These are phyloP conservation scores for Monosporascus sp. DNA, from an alignment of 2,329 filamentous ascomycete species.

Conservation along the genomic window DNA sequence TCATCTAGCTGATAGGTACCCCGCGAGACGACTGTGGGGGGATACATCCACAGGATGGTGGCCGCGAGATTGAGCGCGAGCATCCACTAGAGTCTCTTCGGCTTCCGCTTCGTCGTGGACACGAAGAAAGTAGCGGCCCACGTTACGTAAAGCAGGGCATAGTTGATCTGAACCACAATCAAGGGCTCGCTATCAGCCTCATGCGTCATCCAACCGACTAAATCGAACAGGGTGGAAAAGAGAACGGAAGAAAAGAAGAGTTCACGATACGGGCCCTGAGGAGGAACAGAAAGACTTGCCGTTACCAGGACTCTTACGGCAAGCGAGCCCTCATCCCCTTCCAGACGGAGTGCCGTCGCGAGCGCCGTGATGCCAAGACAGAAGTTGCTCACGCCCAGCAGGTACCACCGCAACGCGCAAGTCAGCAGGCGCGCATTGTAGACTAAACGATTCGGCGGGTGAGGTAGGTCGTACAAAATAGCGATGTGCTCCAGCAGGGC, in stretches of 20 bases:
- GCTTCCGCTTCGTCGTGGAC: background rate
- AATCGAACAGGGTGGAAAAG: too few species aligned
- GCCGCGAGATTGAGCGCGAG: slow-evolving; percentile 14
- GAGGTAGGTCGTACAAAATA: too few species aligned
- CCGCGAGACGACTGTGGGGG: background rate
- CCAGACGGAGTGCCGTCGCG: background rate
- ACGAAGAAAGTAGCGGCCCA: background rate
- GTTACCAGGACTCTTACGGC: background rate
- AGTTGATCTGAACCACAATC: background rate
- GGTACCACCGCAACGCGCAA: background rate
- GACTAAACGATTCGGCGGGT: too few species aligned
- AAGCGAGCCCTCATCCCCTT: background rate
- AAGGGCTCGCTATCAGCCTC: background rate
- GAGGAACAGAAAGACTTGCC: background rate
- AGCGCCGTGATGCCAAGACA: background rate
- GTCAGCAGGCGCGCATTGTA: too few species aligned
- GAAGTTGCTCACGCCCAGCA: background rate
- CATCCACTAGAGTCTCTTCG: background rate
- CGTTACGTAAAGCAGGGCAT: background rate
- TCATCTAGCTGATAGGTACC: background rate
- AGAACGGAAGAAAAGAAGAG: too few species aligned
- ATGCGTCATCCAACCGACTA: too few species aligned
- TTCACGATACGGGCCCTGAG: background rate
- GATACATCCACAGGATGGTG: background rate
- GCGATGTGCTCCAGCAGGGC: too few species aligned